Base-by-base conservation (phyloP, 1,139 yeast genomes). In the Magnusiomyces suaveolens region DNA sequence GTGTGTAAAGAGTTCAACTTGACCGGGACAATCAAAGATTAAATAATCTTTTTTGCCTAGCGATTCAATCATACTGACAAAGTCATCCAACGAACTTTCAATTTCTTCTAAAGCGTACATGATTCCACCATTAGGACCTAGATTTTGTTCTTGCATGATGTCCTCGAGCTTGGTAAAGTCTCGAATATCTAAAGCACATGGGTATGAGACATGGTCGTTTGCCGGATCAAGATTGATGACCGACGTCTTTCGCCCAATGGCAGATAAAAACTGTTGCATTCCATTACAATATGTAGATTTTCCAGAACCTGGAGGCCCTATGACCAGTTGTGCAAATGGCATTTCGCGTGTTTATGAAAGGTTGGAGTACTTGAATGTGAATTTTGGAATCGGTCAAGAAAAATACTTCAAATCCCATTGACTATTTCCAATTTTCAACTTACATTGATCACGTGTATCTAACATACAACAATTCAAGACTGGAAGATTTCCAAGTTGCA, bases 291-390 rank as follows among this genome's bases (percentile, higher is more conserved):
- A 94, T 0, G 98, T 94, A 0, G 97, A 87, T 66, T 94, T 94
- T 1, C 99, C 99, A 0, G 96, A 79, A 1, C 98, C 99, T 0
- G 99, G 98, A 0, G 98, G 97, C 0, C 99, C 99, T 41, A 94
- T 87, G 16, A 92, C 92, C 23, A 92, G 80, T 69, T 92, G 97
- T 1, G 95, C 97, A 69, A 87, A 90, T 44, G 71, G 70, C 72
- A 68, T 65, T 36, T 16, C 43, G 6, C 12, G 6, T 29, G 6
- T 29, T 6, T 29, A 29, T 29, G 10, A 29, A 16, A 41, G 10
- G 44, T 16, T 8, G 23, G 20, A 41, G 24, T n/a, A 18, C 3
- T n/a, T 14, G 20, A 23, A n/a, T 41, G 2, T 41, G 44, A n/a
- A 14, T 23, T 8, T 20, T 41, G 21, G 44, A n/a, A n/a, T n/a